A percentile compares a stretch with the other conserved stretches of the same genome.
These are phyloP conservation scores for Torulaspora indica DNA, from an alignment of 805 yeast species.

Conservation along the genomic window DNA sequence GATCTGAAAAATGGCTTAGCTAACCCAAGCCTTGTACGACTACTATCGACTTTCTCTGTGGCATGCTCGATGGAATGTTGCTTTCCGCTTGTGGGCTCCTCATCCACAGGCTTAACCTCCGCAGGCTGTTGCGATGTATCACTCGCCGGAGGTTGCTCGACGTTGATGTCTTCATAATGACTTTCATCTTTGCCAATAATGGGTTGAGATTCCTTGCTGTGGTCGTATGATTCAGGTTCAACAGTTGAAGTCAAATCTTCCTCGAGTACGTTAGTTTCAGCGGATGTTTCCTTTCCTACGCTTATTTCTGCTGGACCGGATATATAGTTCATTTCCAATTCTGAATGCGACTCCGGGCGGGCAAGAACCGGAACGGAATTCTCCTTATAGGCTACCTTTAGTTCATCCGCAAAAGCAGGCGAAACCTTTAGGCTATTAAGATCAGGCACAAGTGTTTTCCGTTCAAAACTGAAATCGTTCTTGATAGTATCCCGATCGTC, in stretches of 20 bases:
- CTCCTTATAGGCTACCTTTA: conserved; percentile 24
- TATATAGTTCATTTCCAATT: conserved; percentile 2
- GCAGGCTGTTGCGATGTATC: conserved; percentile 22
- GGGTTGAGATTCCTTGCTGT: not conserved
- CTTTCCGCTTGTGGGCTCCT: conserved; percentile 12
- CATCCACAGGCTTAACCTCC: conserved; percentile 17
- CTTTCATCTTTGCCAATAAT: conserved; percentile 1
- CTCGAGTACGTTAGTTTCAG: not conserved
- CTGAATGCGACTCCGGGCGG: conserved; percentile 7
- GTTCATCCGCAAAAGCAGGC: conserved; percentile 37
- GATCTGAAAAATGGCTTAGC: not conserved
- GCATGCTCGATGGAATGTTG: conserved; percentile 3
- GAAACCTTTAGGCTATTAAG: conserved; percentile 34
- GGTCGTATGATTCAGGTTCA: conserved; percentile 2
- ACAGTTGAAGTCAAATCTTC: not conserved
- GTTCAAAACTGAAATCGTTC: conserved; percentile 24
- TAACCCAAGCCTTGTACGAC: too few relatives aligned
- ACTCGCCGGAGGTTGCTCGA: not conserved
- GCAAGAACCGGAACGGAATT: conserved; percentile 10
- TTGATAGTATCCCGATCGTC: conserved; percentile 1
- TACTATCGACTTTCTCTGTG: not conserved
- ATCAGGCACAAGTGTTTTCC: conserved; percentile 33
- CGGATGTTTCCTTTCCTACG: not conserved
- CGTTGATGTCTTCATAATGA: not conserved
- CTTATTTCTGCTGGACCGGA: conserved; percentile 3